These are phyloP conservation scores for Hamigera avellanea DNA, from an alignment of 495 filamentous ascomycete genomes.

Conservation along the genomic window DNA sequence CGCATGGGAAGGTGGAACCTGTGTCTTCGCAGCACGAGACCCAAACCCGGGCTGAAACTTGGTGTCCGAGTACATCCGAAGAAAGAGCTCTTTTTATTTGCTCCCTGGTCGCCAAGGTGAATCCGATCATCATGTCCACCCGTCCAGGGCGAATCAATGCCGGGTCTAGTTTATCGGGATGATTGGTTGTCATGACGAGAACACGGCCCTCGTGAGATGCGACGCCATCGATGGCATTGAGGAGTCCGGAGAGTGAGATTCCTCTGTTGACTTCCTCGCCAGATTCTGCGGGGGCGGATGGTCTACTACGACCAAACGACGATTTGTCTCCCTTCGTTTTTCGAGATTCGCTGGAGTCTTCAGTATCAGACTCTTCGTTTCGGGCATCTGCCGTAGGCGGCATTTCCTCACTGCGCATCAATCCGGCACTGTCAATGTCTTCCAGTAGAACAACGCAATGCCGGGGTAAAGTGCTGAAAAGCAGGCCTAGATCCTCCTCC, in stretches of 20 bases:
- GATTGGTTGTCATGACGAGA: slow-evolving; percentile 78
- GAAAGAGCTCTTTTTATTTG: slow-evolving; percentile 51
- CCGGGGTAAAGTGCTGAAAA: slow-evolving; percentile 46
- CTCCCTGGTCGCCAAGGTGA: slow-evolving; percentile 45
- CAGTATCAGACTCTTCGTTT: too few species aligned
- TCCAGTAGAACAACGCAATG: slow-evolving; percentile 56
- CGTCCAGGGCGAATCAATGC: slow-evolving; percentile 68
- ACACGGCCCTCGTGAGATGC: slow-evolving; percentile 71
- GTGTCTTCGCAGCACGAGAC: not conserved
- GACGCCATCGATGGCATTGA: slow-evolving; percentile 81
- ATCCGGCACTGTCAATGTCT: slow-evolving; percentile 45
- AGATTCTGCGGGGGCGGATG: not conserved
- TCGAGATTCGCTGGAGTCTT: not conserved
- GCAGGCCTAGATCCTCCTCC: slow-evolving; percentile 31
- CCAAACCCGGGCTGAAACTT: not conserved
- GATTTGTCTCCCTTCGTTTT: too few species aligned
- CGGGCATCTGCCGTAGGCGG: too few species aligned
- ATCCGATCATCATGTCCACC: slow-evolving; percentile 60
- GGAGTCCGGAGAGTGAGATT: slow-evolving; percentile 59
- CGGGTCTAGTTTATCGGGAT: slow-evolving; percentile 59
- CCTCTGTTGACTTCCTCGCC: not conserved
- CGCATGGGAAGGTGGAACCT: too few species aligned
- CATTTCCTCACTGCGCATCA: slow-evolving; percentile 1
- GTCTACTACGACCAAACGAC: too few species aligned
- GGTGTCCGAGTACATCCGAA: slow-evolving; percentile 40